Base-by-base conservation (phyloP, 371 early-diverging fungal species). In the Saksenaea oblongispora region DNA sequence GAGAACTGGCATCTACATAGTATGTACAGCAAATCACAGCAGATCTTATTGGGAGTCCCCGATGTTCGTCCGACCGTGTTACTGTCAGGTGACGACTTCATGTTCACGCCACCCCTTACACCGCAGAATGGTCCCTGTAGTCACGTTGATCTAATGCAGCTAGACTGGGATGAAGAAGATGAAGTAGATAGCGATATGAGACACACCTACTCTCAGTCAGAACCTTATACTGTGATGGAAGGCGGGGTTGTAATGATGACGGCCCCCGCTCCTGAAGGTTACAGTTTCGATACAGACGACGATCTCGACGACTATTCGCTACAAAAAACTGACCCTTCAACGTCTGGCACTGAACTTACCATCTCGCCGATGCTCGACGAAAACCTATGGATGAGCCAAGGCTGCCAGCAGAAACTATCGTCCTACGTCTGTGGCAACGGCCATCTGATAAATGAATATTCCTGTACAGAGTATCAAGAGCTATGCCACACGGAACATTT, bases 11-110 rank as follows among this genome's bases (percentile, higher is more conserved):
- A 70, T 41, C 41, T 81, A 14, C 82, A 81, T 61, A 78, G 69
- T 62, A 81, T 81, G 58, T 81, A 81, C 47, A 73, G 75, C 65
- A 81, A 81, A 69, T 76, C 82, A 55, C 82, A 81, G 42, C 76
- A 78, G 65, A 76, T 70, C 42, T 18, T 81, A 34, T 51, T 81
- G 15, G 82, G 82, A 0, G 68, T 81, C 39, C 53, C 68, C 9
- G 56, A 74, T 36, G 68, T 73, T 13, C 73, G 63, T 34, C 75
- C 82, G 13, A 65, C 72, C 13, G 82, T 81, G 11, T 41, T 74
- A 13, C 57, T 81, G 22, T 72, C 73, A 27, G 82, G 79, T 31
- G 82, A 81, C 35, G 82, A 81, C 35, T 73, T 73, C 42, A 71
- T 81, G 75, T 81, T 78, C 61, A 81, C 82, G 1, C 82, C 74